Conservation (phyloP, 169 alveolate species). For the Babesia gibsoni region DNA sequence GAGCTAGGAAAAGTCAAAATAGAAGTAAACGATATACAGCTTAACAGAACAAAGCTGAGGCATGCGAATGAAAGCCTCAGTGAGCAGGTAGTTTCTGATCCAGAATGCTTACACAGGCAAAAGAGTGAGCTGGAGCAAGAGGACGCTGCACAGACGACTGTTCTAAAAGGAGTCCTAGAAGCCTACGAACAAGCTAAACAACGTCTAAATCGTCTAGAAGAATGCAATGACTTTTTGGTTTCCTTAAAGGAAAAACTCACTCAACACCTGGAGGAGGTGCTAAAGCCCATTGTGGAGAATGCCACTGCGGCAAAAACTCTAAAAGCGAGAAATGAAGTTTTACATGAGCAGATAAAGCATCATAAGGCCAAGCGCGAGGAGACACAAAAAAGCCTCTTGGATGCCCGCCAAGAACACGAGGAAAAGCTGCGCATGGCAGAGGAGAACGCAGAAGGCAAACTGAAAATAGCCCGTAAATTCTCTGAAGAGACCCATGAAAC, state of each 20-base stretch:
- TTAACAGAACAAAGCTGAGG: conserved; percentile 33
- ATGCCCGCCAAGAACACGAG: conserved; percentile 7
- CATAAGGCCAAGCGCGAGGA: conserved; percentile 27
- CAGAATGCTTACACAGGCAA: conserved; percentile 19
- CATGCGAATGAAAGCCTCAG: conserved; percentile 20
- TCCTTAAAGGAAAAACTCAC: conserved; percentile 18
- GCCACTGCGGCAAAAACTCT: neutral
- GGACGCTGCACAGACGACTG: neutral
- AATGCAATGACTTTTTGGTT: neutral
- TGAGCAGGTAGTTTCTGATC: conserved; percentile 41
- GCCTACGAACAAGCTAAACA: neutral
- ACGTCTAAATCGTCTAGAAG: neutral
- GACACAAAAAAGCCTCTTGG: neutral
- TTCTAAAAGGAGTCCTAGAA: conserved; percentile 6
- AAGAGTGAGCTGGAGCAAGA: conserved; percentile 28
- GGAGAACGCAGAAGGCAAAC: conserved; percentile 11
- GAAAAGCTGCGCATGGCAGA: conserved; percentile 15
- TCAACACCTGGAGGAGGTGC: conserved; percentile 49
- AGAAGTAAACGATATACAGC: conserved; percentile 31
- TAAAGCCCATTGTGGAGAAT: conserved; percentile 40
- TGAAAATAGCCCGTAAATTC: conserved; percentile 35
- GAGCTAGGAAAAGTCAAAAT: conserved; percentile 21
- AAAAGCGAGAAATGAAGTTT: conserved; percentile 11
- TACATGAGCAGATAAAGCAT: conserved; percentile 12
- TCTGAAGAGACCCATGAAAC: conserved; percentile 21